A percentile compares a stretch with the other conserved stretches of the same genome.
These are phyloP conservation scores for Cyberlindnera petersonii DNA, from an alignment of 805 yeast genomes.

Conservation along the genomic window DNA sequence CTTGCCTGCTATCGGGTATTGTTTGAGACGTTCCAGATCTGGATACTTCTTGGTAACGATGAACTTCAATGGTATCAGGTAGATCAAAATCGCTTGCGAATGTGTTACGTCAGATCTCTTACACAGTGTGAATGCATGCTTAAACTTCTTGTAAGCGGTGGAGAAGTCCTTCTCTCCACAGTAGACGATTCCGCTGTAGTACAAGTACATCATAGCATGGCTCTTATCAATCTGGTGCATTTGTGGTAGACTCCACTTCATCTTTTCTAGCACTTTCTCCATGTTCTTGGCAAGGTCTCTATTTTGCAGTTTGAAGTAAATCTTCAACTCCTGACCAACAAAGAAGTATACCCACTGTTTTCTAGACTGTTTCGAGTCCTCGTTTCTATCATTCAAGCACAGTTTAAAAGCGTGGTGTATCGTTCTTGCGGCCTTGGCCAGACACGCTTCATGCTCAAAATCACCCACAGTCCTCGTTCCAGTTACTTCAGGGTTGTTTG, in stretches of 20 bases:
- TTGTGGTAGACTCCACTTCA: conserved; percentile 50
- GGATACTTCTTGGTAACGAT: conserved; percentile 48
- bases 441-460: conserved; percentile 30
- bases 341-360: conserved; percentile 66
- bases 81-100: conserved; percentile 41
- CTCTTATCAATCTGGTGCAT: conserved; percentile 40
- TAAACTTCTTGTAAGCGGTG: conserved; percentile 48
- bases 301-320: conserved; percentile 64
- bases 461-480: conserved; percentile 17
- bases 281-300: conserved; percentile 71
- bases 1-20: conserved; percentile 43
- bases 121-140: conserved; percentile 38
- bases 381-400: conserved; percentile 74
- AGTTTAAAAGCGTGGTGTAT: conserved; percentile 71
- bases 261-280: conserved; percentile 61
- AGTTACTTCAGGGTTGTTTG: conserved; percentile 15
- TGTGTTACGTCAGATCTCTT: conserved; percentile 19
- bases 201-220: conserved; percentile 59
- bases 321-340: conserved; percentile 61
- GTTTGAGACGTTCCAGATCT: conserved; percentile 33
- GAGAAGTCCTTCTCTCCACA: conserved; percentile 60
- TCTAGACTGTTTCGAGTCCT: conserved; percentile 46
- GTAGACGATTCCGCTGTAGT: conserved; percentile 63
- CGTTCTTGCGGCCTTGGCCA: conserved; percentile 56
- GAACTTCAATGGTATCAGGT: conserved; percentile 62